phyloP scores from a whole-genome alignment of 1,139 yeast species.

The Yamadazyma conglobata region DNA sequence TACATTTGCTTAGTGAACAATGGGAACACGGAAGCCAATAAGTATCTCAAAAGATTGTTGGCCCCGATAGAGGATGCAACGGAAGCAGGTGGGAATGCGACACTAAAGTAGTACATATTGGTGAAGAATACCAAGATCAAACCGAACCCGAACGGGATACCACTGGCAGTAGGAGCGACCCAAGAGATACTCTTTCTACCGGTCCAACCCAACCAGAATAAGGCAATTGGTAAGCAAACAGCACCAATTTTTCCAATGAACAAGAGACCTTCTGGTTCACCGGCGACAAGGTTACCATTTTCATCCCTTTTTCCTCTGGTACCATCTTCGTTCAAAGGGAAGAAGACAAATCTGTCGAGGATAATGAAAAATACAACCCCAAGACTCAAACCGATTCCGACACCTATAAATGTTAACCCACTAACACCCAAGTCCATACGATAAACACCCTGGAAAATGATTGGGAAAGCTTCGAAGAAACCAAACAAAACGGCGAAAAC shows the following conservation, averaged over 20 bases:
- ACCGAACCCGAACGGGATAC: conserved; percentile 74
- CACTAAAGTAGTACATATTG: conserved; percentile 65
- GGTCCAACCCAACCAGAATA: conserved; percentile 86
- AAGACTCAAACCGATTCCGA: conserved; percentile 58
- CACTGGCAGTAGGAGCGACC: conserved; percentile 76
- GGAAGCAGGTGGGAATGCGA: conserved; percentile 69
- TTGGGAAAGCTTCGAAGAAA: conserved; percentile 75
- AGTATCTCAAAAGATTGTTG: conserved; percentile 65
- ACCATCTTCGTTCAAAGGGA: conserved; percentile 62
- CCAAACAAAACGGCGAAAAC: conserved; percentile 74
- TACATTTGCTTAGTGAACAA: conserved; percentile 46
- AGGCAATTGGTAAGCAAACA: conserved; percentile 58
- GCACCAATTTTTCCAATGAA: conserved; percentile 56
- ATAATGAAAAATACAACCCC: conserved; percentile 52
- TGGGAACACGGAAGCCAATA: conserved; percentile 59
- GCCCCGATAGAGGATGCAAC: conserved; percentile 82
- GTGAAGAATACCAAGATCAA: conserved; percentile 70
- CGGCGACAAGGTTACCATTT: conserved; percentile 48
- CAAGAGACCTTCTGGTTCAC: conserved; percentile 37
- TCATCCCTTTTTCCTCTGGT: conserved; percentile 54
- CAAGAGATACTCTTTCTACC: conserved; percentile 64
- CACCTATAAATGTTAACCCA: conserved; percentile 67
- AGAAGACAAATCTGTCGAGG: conserved; percentile 46
- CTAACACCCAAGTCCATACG: conserved; percentile 55
- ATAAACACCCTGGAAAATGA: conserved; percentile 64